These are phyloP conservation scores for Dioscorea cayenensis DNA, from an alignment of 116 monocot genomes.

Conservation along the genomic window DNA sequence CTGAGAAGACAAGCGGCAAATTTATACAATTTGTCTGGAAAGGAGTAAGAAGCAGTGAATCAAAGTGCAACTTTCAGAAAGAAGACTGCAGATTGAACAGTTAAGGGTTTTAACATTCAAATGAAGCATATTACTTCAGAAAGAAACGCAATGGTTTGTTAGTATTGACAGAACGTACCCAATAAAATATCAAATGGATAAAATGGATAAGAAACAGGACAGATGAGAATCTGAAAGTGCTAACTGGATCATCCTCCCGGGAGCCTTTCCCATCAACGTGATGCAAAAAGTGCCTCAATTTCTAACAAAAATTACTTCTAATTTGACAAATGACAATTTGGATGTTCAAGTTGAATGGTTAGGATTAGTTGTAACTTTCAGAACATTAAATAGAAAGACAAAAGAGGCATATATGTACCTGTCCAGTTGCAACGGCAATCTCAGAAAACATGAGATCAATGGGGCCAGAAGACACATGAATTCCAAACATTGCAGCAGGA, in stretches of 20 bases:
- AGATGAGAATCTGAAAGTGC: too few relatives aligned
- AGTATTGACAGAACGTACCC: too few relatives aligned
- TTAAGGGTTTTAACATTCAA: background rate
- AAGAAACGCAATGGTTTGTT: too few relatives aligned
- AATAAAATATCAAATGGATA: too few relatives aligned
- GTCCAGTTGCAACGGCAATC: constrained; percentile 53
- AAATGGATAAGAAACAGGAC: too few relatives aligned
- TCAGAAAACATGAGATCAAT: constrained; percentile 64
- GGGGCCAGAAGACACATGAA: constrained; percentile 68
- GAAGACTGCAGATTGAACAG: too few relatives aligned
- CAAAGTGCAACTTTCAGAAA: too few relatives aligned
- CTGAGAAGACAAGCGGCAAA: background rate
- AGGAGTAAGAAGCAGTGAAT: background rate
- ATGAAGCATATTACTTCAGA: background rate
- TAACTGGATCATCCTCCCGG: too few relatives aligned
- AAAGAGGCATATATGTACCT: constrained; percentile 23
- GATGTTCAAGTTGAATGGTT: background rate
- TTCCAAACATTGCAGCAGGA: constrained; percentile 83
- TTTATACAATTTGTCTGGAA: too few relatives aligned
- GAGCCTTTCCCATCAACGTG: too few relatives aligned
- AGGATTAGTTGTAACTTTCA: too few relatives aligned
- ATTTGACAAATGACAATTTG: background rate
- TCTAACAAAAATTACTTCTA: background rate
- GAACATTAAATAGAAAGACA: background rate
- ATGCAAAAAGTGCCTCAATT: background rate